A percentile compares a stretch with the other conserved stretches of the same genome.
phyloP scores from a whole-genome alignment of 768 basidiomycete species.

The Cystobasidium tubakii region DNA sequence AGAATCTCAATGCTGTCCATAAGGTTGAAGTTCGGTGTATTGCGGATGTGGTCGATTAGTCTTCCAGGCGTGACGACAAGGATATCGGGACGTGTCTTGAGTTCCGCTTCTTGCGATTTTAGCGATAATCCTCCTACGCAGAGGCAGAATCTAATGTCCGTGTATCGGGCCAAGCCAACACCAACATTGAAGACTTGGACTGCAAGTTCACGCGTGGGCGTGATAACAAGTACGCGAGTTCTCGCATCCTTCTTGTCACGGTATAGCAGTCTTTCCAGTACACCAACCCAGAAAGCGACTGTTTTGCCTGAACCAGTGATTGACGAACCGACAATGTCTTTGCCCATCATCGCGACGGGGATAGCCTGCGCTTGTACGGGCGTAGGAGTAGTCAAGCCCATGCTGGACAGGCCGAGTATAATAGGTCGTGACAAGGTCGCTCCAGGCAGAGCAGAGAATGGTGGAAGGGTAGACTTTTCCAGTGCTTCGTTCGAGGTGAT shows the following conservation, averaged over 20 bases:
- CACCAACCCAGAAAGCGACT: conserved; percentile 90
- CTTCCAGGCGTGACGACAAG: conserved; percentile 96
- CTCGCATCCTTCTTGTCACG: conserved; percentile 82
- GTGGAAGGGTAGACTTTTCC: conserved; percentile 33
- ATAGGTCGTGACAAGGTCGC: conserved; percentile 83
- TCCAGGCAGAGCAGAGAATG: conserved; percentile 53
- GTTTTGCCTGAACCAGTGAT: conserved; percentile 98
- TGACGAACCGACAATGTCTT: conserved; percentile 91
- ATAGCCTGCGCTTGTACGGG: conserved; percentile 93
- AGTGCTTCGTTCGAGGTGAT: conserved; percentile 32
- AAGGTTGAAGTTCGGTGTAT: conserved; percentile 85
- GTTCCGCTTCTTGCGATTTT: conserved; percentile 77
- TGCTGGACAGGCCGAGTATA: conserved; percentile 75
- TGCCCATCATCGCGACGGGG: conserved; percentile 85
- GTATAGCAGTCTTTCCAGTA: conserved; percentile 82
- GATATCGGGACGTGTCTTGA: conserved; percentile 83
- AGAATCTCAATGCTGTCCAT: conserved; percentile 80
- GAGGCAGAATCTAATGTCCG: conserved; percentile 85
- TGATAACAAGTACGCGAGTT: conserved; percentile 81
- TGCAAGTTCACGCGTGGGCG: conserved; percentile 90
- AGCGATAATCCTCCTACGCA: conserved; percentile 89
- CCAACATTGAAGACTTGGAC: conserved; percentile 94
- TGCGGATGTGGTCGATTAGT: conserved; percentile 92
- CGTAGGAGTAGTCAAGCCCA: conserved; percentile 75
- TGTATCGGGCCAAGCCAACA: conserved; percentile 71